A percentile compares a stretch with the other conserved stretches of the same genome.
phyloP scores from a whole-genome alignment of 1,139 yeast genomes.

The Arxiozyma heterogenica region DNA sequence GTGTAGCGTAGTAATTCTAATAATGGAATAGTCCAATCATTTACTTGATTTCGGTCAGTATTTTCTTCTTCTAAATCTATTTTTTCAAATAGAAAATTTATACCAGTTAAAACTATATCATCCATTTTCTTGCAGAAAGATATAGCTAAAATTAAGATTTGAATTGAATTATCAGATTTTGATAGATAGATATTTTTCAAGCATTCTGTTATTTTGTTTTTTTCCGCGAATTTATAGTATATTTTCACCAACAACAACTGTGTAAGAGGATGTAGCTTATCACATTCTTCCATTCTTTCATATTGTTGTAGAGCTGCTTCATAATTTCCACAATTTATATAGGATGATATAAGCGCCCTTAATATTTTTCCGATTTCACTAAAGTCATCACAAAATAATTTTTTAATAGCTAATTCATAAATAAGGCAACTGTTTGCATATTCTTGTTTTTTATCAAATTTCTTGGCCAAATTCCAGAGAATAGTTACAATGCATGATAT shows the following conservation, averaged over 20 bases:
- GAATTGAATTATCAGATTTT: constrained; percentile 11
- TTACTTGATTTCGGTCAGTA: background rate
- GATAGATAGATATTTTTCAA: constrained; percentile 12
- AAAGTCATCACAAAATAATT: constrained; percentile 13
- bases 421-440: constrained; percentile 12
- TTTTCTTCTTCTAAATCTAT: constrained; percentile 5
- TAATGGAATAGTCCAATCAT: constrained; percentile 8
- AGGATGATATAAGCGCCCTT: constrained; percentile 17
- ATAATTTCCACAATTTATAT: constrained; percentile 10
- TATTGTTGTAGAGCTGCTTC: constrained; percentile 9
- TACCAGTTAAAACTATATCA: constrained; percentile 12
- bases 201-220: constrained; percentile 6
- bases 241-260: constrained; percentile 14
- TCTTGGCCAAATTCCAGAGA: constrained; percentile 24
- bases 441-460: constrained; percentile 16
- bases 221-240: constrained; percentile 5
- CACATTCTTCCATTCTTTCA: constrained; percentile 10
- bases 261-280: constrained; percentile 14
- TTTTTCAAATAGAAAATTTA: constrained; percentile 14
- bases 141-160: constrained; percentile 17
- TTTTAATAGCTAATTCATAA: constrained; percentile 15
- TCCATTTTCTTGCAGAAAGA: constrained; percentile 16
- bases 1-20: constrained; percentile 19
- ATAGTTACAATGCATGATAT: constrained; percentile 19
- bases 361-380: constrained; percentile 19